phyloP scores from a whole-genome alignment of 2,329 filamentous ascomycete species.

The Aspergillus carbonarius region DNA sequence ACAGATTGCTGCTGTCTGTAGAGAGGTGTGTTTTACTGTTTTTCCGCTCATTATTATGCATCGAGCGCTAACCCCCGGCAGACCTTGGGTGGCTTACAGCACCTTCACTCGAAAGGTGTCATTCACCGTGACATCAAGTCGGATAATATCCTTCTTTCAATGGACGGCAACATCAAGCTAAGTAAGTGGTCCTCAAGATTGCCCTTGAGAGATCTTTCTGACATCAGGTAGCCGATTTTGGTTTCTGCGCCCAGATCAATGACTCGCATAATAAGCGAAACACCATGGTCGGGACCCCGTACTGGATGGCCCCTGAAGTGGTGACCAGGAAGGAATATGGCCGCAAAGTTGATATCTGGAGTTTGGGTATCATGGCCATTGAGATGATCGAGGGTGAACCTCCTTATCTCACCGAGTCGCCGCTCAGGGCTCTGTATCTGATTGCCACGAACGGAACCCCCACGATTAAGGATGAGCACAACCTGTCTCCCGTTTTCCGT shows the following conservation, averaged over 20 bases:
- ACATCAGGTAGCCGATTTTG: constrained; percentile 75
- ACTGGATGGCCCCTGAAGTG: constrained; percentile 99
- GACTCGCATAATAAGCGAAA: constrained; percentile 96
- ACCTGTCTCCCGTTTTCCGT: constrained; percentile 75
- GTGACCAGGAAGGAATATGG: constrained; percentile 97
- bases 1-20: constrained; percentile 92
- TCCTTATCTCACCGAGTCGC: constrained; percentile 93
- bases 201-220: constrained; percentile 14
- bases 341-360: constrained; percentile 98
- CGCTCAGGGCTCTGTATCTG: constrained; percentile 85
- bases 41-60: background rate
- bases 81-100: constrained; percentile 86
- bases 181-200: constrained; percentile 60
- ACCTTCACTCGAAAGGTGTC: constrained; percentile 94
- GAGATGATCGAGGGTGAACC: constrained; percentile 99
- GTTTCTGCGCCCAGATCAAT: constrained; percentile 98
- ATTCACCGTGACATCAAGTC: constrained; percentile 99
- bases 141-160: constrained; percentile 90
- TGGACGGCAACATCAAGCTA: constrained; percentile 95
- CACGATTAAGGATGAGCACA: constrained; percentile 87
- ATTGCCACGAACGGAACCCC: constrained; percentile 98
- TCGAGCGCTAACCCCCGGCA: constrained; percentile 30
- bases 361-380: constrained; percentile 97
- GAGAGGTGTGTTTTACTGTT: constrained; percentile 59
- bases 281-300: constrained; percentile 98